Evolutionary conservation across 164 flowering plant species (phyloP).

Genomic region (Hamamelis virginiana): DNA sequence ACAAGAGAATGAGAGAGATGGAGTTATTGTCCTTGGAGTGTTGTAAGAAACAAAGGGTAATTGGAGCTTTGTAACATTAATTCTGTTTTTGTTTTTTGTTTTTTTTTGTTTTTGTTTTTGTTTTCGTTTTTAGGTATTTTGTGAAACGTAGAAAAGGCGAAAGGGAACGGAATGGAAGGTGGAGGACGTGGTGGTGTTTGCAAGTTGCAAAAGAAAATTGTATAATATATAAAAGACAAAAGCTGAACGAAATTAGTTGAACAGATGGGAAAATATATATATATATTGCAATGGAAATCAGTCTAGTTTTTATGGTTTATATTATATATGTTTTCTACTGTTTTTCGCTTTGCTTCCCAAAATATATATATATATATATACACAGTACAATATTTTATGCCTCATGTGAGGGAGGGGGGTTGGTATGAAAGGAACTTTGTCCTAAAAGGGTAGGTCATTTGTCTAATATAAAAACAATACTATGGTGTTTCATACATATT

Average conservation of each 20-base stretch:
- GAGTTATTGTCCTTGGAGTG: conserved; percentile 46
- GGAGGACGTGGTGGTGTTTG: conserved; percentile 14
- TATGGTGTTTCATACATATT: no score
- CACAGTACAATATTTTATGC: no score
- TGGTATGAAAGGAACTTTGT: no score
- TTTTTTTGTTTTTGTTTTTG: conserved; percentile 5
- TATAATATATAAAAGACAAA: conserved; percentile 28
- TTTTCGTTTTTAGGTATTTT: conserved; percentile 13
- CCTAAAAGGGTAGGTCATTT: no score
- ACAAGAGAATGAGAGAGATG: conserved; percentile 49
- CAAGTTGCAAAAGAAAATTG: conserved; percentile 41
- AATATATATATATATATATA: conserved; percentile 19
- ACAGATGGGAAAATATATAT: no score
- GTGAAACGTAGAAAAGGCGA: conserved; percentile 16
- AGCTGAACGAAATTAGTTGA: conserved; percentile 25
- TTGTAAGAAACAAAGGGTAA: conserved; percentile 56
- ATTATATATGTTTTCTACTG: neutral
- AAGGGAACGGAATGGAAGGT: neutral
- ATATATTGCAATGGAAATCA: no score
- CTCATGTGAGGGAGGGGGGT: no score
- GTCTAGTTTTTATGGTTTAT: no score
- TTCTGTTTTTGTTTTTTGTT: conserved; percentile 13
- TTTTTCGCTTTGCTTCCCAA: conserved; percentile 23
- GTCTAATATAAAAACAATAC: no score
- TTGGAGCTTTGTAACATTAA: conserved; percentile 51